Evolutionary conservation across 2,329 filamentous ascomycete genomes (phyloP), one percentile per base, ranked within the genome.

Genomic region (Colletotrichum caudatum): DNA sequence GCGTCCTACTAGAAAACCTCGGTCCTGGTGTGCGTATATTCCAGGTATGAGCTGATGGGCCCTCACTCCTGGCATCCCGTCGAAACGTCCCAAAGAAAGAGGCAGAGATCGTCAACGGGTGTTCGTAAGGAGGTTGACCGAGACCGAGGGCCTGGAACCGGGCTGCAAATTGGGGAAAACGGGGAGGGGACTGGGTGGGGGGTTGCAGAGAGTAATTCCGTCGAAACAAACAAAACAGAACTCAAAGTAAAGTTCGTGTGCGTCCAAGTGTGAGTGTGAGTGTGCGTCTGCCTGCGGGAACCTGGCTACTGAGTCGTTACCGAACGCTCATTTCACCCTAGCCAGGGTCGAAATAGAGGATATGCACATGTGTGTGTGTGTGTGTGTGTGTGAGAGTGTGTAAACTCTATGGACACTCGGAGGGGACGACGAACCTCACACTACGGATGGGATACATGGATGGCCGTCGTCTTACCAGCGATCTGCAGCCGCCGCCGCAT

Each of bases 171-270:
- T 58, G 11, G 46, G 11, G n/a, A 33, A 51, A 23, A 46, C 9
- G 18, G 44, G 44, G 18, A 16, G 18, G 44, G 41, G 39, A 18
- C 14, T 5, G 39, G 20, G 60, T n/a, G n/a, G n/a, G 46, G 33
- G 33, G 20, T 35, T 33, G 35, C n/a, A 23, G n/a, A 53, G n/a
- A 51, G 51, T 29, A 26, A 61, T 60, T 39, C 63, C 68, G 68
- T 67, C 57, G 68, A 62, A 70, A 70, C 68, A 67, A 67, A 57
- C 51, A 11, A n/a, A 29, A n/a, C n/a, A n/a, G n/a, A n/a, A n/a
- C n/a, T n/a, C n/a, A n/a, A n/a, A n/a, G n/a, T n/a, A n/a, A n/a
- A n/a, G n/a, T n/a, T n/a, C n/a, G n/a, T n/a, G n/a, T n/a, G n/a
- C n/a, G n/a, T n/a, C n/a, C n/a, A n/a, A n/a, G n/a, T n/a, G n/a